Percentiles rank a stretch among this genome's conserved stretches.
These are phyloP conservation scores for Danielia reshetovae DNA, from an alignment of 805 yeast species.

Conservation along the genomic window DNA sequence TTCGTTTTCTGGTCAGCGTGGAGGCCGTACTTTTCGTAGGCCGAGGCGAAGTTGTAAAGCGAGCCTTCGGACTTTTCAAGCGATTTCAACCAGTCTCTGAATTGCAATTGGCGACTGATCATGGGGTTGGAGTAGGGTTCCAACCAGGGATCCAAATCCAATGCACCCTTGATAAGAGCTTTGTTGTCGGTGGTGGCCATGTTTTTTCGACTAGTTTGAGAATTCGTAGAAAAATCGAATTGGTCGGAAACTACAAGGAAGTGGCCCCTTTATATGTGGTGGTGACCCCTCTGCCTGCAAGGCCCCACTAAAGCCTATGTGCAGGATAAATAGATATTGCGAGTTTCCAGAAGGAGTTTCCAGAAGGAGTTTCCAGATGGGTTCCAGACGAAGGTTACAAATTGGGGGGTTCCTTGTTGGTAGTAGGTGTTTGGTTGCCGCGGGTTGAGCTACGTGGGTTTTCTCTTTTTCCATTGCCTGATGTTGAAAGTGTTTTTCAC, in stretches of 20 bases:
- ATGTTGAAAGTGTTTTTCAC: no score
- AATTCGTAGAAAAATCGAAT: no score
- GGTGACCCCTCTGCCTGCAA: neutral
- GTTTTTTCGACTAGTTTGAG: neutral
- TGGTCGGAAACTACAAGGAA: no score
- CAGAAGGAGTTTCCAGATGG: no score
- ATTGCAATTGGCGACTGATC: slow-evolving; percentile 60
- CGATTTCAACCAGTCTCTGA: slow-evolving; percentile 57
- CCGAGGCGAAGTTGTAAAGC: slow-evolving; percentile 64
- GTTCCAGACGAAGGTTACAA: no score
- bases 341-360: no score
- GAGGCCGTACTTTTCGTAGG: slow-evolving; percentile 75
- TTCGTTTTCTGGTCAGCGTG: slow-evolving; percentile 53
- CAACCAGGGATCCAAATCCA: slow-evolving; percentile 80
- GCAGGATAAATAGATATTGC: no score
- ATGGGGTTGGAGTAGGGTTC: slow-evolving; percentile 71
- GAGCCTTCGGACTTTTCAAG: slow-evolving; percentile 55
- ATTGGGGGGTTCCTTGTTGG: no score
- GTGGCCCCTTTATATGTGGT: neutral
- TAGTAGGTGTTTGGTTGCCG: no score
- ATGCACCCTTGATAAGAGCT: slow-evolving; percentile 47
- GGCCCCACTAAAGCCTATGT: neutral
- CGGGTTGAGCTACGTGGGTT: no score
- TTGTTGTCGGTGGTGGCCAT: slow-evolving; percentile 2
- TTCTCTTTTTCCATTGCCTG: no score